Percentiles rank a stretch among this genome's conserved stretches.
Conservation (phyloP, 257 asterid species). For the Solanum gandarillasii region DNA sequence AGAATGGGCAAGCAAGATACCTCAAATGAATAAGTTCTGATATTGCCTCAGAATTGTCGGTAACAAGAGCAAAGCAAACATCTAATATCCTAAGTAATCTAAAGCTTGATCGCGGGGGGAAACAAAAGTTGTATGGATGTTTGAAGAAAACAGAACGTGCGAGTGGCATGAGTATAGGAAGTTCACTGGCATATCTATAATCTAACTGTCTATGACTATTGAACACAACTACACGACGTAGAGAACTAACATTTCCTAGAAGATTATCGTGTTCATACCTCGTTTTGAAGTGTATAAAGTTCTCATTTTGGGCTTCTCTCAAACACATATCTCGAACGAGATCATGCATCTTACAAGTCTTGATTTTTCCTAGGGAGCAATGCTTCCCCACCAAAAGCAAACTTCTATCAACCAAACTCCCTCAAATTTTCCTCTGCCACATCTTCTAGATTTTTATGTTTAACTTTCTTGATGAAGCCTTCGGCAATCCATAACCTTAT, state of each 20-base stretch:
- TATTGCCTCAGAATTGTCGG: too few relatives aligned
- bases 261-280: not conserved
- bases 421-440: not conserved
- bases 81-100: not conserved
- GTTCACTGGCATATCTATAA: too few relatives aligned
- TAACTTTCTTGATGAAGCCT: not conserved
- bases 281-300: not conserved
- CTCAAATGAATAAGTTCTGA: not conserved
- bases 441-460: not conserved
- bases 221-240: not conserved
- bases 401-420: not conserved
- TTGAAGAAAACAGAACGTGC: not conserved
- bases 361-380: not conserved
- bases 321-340: not conserved
- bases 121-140: not conserved
- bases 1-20: not conserved
- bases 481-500: not conserved
- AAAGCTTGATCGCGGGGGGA: not conserved
- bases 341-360: not conserved
- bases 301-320: not conserved
- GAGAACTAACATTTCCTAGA: not conserved
- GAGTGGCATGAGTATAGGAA: not conserved
- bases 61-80: not conserved
- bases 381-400: not conserved
- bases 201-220: not conserved